These are phyloP conservation scores for Coprinopsis sp. DNA, from an alignment of 768 basidiomycete genomes.

Conservation along the genomic window DNA sequence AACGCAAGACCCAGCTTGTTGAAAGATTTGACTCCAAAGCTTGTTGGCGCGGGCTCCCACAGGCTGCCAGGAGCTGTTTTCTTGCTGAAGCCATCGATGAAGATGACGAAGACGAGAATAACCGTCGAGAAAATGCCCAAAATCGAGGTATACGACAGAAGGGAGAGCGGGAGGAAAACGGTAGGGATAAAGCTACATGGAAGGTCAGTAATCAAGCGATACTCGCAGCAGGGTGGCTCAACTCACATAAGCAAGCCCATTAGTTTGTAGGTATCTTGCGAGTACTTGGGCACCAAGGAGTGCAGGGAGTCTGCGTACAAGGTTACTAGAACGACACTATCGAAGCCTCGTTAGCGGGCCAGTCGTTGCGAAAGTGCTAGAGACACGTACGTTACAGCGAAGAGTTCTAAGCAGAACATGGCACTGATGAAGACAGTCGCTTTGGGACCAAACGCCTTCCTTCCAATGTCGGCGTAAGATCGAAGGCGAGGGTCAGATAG, in stretches of 20 bases:
- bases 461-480: slow-evolving; percentile 87
- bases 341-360: not conserved
- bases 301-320: slow-evolving; percentile 85
- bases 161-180: slow-evolving; percentile 77
- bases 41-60: slow-evolving; percentile 69
- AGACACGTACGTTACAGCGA: slow-evolving; percentile 63
- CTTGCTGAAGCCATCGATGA: slow-evolving; percentile 80
- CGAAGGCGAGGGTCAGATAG: slow-evolving; percentile 60
- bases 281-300: slow-evolving; percentile 61
- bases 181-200: slow-evolving; percentile 69
- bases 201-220: slow-evolving; percentile 3
- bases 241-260: slow-evolving; percentile 67
- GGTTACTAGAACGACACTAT: slow-evolving; percentile 81
- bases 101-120: slow-evolving; percentile 68
- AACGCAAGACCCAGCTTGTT: slow-evolving; percentile 72
- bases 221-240: not conserved
- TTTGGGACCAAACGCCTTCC: slow-evolving; percentile 79
- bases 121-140: slow-evolving; percentile 79
- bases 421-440: slow-evolving; percentile 60
- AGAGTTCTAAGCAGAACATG: slow-evolving; percentile 84
- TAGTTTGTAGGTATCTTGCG: slow-evolving; percentile 70
- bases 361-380: not conserved
- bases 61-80: slow-evolving; percentile 73
- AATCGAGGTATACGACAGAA: slow-evolving; percentile 86
- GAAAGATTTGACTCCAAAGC: slow-evolving; percentile 45